phyloP scores from a whole-genome alignment of 306 rosid species.

The Rosa persica region DNA sequence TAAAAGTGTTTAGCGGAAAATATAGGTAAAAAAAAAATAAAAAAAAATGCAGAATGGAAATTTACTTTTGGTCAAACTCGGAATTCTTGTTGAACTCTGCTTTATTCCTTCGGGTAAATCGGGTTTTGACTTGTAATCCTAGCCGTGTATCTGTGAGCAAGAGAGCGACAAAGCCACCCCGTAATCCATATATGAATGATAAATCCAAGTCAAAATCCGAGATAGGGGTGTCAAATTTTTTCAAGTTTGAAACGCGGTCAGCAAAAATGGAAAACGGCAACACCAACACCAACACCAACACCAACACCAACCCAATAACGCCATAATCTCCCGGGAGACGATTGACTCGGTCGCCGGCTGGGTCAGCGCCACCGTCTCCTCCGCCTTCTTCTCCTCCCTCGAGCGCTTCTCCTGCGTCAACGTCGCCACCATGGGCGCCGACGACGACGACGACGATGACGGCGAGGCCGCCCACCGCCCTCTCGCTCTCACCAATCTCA shows the following conservation, averaged over 20 bases:
- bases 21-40: too few relatives aligned
- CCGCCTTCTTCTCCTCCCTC: slow-evolving; percentile 80
- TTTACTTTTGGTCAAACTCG: not conserved
- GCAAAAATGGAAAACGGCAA: slow-evolving; percentile 24
- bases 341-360: slow-evolving; percentile 63
- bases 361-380: slow-evolving; percentile 65
- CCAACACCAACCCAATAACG: not conserved
- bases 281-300: not conserved
- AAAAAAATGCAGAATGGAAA: not conserved
- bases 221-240: not conserved
- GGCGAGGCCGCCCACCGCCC: slow-evolving; percentile 23
- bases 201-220: not conserved
- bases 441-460: slow-evolving; percentile 42
- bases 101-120: not conserved
- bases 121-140: not conserved
- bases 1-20: too few relatives aligned
- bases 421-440: slow-evolving; percentile 61
- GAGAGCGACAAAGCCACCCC: not conserved
- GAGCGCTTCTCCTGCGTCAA: slow-evolving; percentile 86
- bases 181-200: too few relatives aligned
- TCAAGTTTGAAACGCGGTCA: not conserved
- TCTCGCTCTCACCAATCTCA: slow-evolving; percentile 14
- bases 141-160: not conserved
- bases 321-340: slow-evolving; percentile 48
- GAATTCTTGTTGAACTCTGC: not conserved